These are phyloP conservation scores for Fusarium palustre DNA, from an alignment of 2,329 filamentous ascomycete genomes.

Conservation along the genomic window DNA sequence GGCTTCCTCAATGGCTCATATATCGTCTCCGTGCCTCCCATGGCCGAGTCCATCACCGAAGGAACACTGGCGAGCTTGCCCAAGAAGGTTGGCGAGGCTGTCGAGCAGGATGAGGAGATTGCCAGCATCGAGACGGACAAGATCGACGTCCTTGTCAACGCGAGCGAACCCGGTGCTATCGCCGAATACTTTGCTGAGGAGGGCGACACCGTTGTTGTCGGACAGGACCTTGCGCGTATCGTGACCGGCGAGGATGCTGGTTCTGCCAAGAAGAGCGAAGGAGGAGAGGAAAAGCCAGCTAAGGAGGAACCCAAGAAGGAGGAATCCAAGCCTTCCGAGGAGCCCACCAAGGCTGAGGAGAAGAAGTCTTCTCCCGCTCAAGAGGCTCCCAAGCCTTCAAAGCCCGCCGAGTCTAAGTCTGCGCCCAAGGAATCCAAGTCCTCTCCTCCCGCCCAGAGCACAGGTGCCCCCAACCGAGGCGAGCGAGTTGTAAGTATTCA, in stretches of 20 bases:
- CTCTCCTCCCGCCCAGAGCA: constrained; percentile 17
- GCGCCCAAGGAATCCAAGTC: constrained; percentile 33
- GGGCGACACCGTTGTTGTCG: constrained; percentile 50
- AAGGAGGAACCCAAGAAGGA: constrained; percentile 39
- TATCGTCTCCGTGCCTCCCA: constrained; percentile 48
- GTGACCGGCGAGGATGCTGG: constrained; percentile 44
- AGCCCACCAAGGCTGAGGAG: constrained; percentile 32
- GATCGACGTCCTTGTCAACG: constrained; percentile 50
- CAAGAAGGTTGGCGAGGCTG: constrained; percentile 49
- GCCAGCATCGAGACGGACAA: constrained; percentile 52
- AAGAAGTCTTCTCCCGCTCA: constrained; percentile 32
- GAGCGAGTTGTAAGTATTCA: constrained; percentile 39
- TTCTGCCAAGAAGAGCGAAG: constrained; percentile 34
- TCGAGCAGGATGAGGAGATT: constrained; percentile 50
- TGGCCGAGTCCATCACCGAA: constrained; percentile 52
- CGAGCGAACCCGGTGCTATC: constrained; percentile 43
- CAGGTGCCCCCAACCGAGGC: constrained; percentile 22
- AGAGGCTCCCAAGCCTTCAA: constrained; percentile 29
- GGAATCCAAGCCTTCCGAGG: constrained; percentile 27
- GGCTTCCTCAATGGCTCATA: constrained; percentile 38
- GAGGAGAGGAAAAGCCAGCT: constrained; percentile 31
- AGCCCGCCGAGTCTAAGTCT: constrained; percentile 36
- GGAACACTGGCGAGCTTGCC: constrained; percentile 46
- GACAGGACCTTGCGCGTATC: constrained; percentile 48
- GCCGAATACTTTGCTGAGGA: constrained; percentile 49